phyloP scores from a whole-genome alignment of 768 basidiomycete genomes.

The Suillus bovinus region DNA sequence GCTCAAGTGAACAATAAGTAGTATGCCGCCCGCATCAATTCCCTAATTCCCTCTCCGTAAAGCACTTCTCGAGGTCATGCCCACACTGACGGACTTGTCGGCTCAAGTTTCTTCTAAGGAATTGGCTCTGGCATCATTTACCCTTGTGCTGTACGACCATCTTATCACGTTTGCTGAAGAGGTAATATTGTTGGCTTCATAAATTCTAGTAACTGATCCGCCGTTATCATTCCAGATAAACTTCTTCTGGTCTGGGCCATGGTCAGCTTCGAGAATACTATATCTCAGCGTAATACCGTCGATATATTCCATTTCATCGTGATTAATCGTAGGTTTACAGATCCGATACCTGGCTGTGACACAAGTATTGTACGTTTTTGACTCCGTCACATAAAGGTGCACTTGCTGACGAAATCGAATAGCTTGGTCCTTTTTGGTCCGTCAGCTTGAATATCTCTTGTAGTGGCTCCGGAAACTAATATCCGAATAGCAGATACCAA shows the following conservation, averaged over 20 bases:
- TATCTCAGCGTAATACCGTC: not conserved
- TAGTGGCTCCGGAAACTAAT: not conserved
- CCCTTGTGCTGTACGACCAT: conserved; percentile 12
- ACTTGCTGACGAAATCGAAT: not conserved
- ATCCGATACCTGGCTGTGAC: not conserved
- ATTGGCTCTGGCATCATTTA: conserved; percentile 2
- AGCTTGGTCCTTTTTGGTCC: not conserved
- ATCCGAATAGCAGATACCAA: not conserved
- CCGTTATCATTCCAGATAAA: not conserved
- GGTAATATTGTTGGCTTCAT: conserved; percentile 19
- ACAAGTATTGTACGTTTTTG: conserved; percentile 2
- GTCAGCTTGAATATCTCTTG: not conserved
- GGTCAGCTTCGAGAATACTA: not conserved
- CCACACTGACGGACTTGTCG: not conserved
- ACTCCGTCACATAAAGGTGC: not conserved
- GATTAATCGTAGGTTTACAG: not conserved
- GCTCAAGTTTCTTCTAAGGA: not conserved
- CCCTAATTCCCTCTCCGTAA: not conserved
- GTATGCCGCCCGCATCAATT: not conserved
- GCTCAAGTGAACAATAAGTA: not conserved
- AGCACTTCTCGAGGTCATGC: not conserved
- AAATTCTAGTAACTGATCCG: not conserved
- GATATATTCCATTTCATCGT: not conserved
- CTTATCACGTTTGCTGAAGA: conserved; percentile 41
- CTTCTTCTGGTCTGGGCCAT: not conserved